Percentiles rank a stretch among this genome's conserved stretches.
phyloP scores from a whole-genome alignment of 163 green algal species.

The Scenedesmus sp. region DNA sequence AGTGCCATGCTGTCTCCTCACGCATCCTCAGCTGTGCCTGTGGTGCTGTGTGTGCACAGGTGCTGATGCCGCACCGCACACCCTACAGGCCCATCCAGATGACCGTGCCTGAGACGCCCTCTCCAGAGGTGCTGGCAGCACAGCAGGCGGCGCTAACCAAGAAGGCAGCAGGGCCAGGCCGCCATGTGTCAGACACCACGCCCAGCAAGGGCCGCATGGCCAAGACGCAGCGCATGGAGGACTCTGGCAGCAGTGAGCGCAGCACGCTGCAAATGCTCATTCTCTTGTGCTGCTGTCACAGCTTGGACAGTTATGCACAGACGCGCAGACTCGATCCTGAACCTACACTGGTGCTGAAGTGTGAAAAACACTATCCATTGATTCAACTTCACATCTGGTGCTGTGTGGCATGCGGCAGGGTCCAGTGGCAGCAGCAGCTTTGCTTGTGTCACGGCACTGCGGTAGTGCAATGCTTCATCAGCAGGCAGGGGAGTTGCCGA shows the following conservation, averaged over 20 bases:
- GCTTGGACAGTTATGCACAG: neutral
- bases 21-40: neutral
- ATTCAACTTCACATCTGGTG: too few species aligned
- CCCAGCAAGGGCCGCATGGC: constrained; percentile 68
- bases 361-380: too few species aligned
- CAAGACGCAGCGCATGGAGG: constrained; percentile 63
- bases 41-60: constrained; percentile 18
- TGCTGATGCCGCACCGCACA: constrained; percentile 52
- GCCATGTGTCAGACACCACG: constrained; percentile 75
- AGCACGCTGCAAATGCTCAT: neutral
- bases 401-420: too few species aligned
- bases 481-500: too few species aligned
- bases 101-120: constrained; percentile 92
- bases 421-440: too few species aligned
- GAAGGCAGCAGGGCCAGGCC: constrained; percentile 57
- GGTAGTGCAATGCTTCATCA: too few species aligned
- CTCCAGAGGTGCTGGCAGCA: constrained; percentile 61
- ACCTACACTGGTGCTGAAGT: too few species aligned
- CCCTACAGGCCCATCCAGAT: constrained; percentile 69
- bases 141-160: constrained; percentile 33
- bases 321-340: constrained; percentile 5
- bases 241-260: neutral
- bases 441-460: too few species aligned
- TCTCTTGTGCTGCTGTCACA: neutral
- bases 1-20: neutral